Evolutionary conservation across 148 eudicot species (phyloP).

Genomic region (Oxyria digyna): DNA sequence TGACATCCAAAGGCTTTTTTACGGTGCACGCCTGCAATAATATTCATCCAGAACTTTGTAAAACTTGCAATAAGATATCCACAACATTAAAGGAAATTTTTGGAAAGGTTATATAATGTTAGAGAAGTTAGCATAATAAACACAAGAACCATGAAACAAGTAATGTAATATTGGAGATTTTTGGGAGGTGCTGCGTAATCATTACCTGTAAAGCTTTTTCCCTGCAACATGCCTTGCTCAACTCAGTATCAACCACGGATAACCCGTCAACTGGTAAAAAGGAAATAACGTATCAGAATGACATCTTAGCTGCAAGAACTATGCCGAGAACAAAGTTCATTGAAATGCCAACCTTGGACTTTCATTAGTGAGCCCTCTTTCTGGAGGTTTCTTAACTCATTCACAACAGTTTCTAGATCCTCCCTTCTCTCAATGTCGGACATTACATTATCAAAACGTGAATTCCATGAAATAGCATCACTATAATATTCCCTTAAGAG

Average conservation of each 20-base stretch:
- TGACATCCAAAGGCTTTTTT: constrained; percentile 38
- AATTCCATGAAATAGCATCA: constrained; percentile 73
- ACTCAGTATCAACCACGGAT: constrained; percentile 53
- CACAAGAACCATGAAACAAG: neutral
- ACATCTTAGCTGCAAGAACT: neutral
- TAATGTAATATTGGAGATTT: neutral
- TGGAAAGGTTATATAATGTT: neutral
- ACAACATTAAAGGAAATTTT: neutral
- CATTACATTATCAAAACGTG: constrained; percentile 41
- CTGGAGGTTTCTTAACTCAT: constrained; percentile 54
- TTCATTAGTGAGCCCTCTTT: constrained; percentile 52
- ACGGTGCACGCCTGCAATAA: constrained; percentile 39
- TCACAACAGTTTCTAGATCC: constrained; percentile 61
- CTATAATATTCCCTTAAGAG: constrained; percentile 47
- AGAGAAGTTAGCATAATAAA: neutral
- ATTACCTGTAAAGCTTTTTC: constrained; percentile 69
- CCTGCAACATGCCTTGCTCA: constrained; percentile 78
- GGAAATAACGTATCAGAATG: constrained; percentile 4
- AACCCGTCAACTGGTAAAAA: constrained; percentile 49
- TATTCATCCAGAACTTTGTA: neutral
- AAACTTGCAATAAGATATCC: neutral
- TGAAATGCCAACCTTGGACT: constrained; percentile 49
- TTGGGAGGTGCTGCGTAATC: neutral
- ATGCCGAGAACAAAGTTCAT: neutral
- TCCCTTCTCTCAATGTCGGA: constrained; percentile 35